Conservation (phyloP, 2,329 filamentous ascomycete species). For the Didymellaceae sp. region DNA sequence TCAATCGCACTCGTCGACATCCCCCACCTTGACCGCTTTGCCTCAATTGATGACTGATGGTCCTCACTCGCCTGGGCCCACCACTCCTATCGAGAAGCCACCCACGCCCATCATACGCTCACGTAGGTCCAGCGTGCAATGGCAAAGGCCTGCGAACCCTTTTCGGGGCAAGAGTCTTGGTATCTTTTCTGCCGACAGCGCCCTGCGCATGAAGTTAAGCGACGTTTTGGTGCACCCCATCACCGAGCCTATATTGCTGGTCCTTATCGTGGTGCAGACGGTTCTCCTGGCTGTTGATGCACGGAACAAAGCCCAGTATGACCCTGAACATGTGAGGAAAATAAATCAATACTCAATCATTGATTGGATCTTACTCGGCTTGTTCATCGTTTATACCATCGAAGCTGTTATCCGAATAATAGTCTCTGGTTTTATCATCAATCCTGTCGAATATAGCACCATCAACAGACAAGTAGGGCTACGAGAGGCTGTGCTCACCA, state of each 20-base stretch:
- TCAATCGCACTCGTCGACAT: constrained; percentile 60
- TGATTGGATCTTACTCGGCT: constrained; percentile 79
- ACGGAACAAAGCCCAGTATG: constrained; percentile 70
- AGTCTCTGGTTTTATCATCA: constrained; percentile 91
- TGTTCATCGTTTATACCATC: constrained; percentile 89
- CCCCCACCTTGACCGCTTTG: constrained; percentile 59
- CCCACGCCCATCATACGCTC: constrained; percentile 39
- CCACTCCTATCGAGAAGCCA: constrained; percentile 47
- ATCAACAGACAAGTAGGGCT: constrained; percentile 80
- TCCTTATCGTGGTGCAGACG: constrained; percentile 87
- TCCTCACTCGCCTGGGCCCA: constrained; percentile 36
- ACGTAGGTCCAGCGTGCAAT: constrained; percentile 50
- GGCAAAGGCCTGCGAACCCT: constrained; percentile 67
- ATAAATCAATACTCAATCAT: constrained; percentile 71
- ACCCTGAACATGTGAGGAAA: constrained; percentile 58
- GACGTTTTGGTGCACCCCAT: constrained; percentile 84
- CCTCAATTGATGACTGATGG: constrained; percentile 58
- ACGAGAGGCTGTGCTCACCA: constrained; percentile 74
- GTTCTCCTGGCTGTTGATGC: constrained; percentile 88
- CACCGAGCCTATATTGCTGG: constrained; percentile 83
- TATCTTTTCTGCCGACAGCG: constrained; percentile 80
- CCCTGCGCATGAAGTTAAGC: constrained; percentile 75
- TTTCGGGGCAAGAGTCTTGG: constrained; percentile 85
- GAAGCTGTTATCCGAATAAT: constrained; percentile 84
- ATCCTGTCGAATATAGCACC: constrained; percentile 90